Evolutionary conservation across 2,329 filamentous ascomycete species (phyloP).

Genomic region (Penicillium sp.): DNA sequence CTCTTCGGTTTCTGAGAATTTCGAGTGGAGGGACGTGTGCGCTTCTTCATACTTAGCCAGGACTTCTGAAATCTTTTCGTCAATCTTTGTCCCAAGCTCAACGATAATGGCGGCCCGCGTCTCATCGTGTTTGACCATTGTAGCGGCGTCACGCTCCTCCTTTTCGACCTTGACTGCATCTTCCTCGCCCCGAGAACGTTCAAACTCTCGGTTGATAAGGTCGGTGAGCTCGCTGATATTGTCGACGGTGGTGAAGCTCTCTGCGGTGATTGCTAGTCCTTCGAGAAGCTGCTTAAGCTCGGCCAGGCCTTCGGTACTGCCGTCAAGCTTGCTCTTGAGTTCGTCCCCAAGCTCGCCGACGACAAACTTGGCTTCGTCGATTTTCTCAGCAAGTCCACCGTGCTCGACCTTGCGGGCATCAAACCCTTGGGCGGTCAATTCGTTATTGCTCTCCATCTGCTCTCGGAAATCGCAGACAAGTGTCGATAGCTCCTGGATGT

Average conservation of each 20-base stretch:
- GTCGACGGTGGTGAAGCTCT: constrained; percentile 49
- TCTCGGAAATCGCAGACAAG: constrained; percentile 67
- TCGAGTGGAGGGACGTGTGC: constrained; percentile 70
- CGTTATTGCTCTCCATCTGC: constrained; percentile 64
- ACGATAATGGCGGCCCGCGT: constrained; percentile 54
- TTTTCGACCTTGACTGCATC: constrained; percentile 78
- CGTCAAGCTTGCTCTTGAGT: constrained; percentile 71
- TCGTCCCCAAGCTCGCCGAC: constrained; percentile 76
- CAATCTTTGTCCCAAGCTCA: constrained; percentile 57
- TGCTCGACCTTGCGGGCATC: constrained; percentile 84
- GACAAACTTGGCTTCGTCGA: constrained; percentile 73
- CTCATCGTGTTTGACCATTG: constrained; percentile 60
- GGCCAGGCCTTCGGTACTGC: constrained; percentile 66
- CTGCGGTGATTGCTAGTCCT: constrained; percentile 61
- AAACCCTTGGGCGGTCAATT: constrained; percentile 72
- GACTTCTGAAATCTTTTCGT: constrained; percentile 78
- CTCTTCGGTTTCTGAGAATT: constrained; percentile 69
- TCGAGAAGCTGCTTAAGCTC: constrained; percentile 61
- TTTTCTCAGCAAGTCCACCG: constrained; percentile 70
- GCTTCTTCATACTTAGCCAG: constrained; percentile 87
- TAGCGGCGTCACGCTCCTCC: constrained; percentile 57
- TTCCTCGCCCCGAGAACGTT: constrained; percentile 76
- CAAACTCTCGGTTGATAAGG: constrained; percentile 79
- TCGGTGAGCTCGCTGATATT: constrained; percentile 71
- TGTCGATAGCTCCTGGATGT: constrained; percentile 68